These are phyloP conservation scores for Fusarium paranaense DNA, from an alignment of 2,329 filamentous ascomycete species.

Conservation along the genomic window DNA sequence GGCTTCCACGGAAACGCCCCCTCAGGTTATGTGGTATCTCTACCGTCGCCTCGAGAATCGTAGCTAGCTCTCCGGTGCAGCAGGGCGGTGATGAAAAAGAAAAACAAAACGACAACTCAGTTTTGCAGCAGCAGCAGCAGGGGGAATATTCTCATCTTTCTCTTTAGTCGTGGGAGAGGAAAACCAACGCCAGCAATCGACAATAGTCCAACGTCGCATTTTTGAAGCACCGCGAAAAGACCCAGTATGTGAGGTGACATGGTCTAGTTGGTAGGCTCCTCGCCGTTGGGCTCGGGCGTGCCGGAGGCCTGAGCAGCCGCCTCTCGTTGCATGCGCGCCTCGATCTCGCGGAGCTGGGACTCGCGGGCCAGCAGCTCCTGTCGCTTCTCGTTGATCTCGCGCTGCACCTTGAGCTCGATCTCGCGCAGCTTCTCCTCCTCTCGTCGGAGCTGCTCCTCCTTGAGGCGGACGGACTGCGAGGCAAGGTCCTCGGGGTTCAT, in stretches of 20 bases:
- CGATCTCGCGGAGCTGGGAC: constrained; percentile 98
- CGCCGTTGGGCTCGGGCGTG: constrained; percentile 65
- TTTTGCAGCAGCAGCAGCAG: constrained; percentile 50
- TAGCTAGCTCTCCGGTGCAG: constrained; percentile 42
- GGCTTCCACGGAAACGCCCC: constrained; percentile 21
- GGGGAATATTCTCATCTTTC: constrained; percentile 58
- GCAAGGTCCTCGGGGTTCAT: constrained; percentile 99
- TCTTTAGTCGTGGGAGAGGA: constrained; percentile 56
- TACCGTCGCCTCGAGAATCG: constrained; percentile 48
- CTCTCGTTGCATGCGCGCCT: constrained; percentile 95
- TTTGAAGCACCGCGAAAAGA: constrained; percentile 49
- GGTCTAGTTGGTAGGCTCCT: constrained; percentile 61
- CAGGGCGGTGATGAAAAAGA: constrained; percentile 48
- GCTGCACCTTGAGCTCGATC: constrained; percentile 99
- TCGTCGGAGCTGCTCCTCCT: constrained; percentile 98
- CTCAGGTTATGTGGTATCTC: constrained; percentile 30
- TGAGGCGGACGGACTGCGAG: constrained; percentile 96
- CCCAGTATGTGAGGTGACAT: constrained; percentile 43
- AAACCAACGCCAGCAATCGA: constrained; percentile 63
- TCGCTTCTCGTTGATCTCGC: constrained; percentile 99
- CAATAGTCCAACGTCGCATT: constrained; percentile 59
- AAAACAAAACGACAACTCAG: constrained; percentile 51
- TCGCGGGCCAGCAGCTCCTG: constrained; percentile 97
- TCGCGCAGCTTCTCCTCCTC: constrained; percentile 99
- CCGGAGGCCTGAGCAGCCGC: constrained; percentile 64